A percentile compares a stretch with the other conserved stretches of the same genome.
These are phyloP conservation scores for Cyberlindnera amylophila DNA, from an alignment of 805 yeast species.

Conservation along the genomic window DNA sequence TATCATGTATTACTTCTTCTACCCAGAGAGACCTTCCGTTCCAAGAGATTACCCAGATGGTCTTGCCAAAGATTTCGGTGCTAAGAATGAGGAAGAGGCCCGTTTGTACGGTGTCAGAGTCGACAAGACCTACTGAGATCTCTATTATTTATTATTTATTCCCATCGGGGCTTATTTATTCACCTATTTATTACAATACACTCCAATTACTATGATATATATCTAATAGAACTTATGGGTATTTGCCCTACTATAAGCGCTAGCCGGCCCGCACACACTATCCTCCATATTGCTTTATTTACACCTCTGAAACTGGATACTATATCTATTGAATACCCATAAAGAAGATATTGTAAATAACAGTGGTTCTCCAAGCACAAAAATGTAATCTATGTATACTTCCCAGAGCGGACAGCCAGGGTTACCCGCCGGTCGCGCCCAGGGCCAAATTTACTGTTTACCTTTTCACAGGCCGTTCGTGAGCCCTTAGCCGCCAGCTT, in stretches of 20 bases:
- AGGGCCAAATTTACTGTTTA: not conserved
- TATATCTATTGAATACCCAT: too few relatives aligned
- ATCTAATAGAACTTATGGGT: too few relatives aligned
- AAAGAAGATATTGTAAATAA: too few relatives aligned
- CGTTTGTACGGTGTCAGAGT: constrained; percentile 37
- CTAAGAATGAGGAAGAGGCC: constrained; percentile 42
- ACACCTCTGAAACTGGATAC: too few relatives aligned
- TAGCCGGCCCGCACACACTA: too few relatives aligned
- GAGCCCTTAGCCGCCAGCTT: constrained; percentile 1
- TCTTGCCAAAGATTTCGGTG: constrained; percentile 71
- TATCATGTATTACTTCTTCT: constrained; percentile 45
- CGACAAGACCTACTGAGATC: constrained; percentile 30
- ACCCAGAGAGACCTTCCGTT: constrained; percentile 68
- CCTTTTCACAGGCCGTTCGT: not conserved
- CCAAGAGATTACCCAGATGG: constrained; percentile 80
- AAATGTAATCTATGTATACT: too few relatives aligned
- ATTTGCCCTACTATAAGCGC: too few relatives aligned
- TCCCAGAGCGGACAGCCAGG: not conserved
- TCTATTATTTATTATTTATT: too few relatives aligned
- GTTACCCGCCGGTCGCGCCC: constrained; percentile 12
- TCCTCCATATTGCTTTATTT: too few relatives aligned
- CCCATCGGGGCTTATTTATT: too few relatives aligned
- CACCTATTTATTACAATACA: constrained; percentile 1
- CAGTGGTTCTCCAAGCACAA: too few relatives aligned
- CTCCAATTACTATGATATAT: too few relatives aligned